Percentiles rank a stretch among this genome's conserved stretches.
These are phyloP conservation scores for Lactarius evosmus DNA, from an alignment of 768 basidiomycete species.

Conservation along the genomic window DNA sequence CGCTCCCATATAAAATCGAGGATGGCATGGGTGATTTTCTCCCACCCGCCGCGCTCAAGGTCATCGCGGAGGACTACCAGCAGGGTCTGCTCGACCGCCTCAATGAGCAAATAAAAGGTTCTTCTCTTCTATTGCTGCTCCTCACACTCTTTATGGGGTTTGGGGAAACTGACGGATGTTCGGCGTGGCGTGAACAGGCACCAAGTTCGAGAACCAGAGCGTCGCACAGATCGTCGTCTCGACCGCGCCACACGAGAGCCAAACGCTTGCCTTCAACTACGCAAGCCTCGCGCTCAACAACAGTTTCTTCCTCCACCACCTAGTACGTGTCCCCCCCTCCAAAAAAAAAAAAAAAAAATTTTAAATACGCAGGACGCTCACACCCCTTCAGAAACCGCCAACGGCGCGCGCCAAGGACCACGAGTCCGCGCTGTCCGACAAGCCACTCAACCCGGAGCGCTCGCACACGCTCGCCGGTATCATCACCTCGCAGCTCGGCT, in stretches of 20 bases:
- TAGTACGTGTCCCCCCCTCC: constrained; percentile 53
- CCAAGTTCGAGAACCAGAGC: constrained; percentile 50
- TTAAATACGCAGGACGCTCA: no score
- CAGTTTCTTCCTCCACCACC: constrained; percentile 83
- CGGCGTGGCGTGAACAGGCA: constrained; percentile 42
- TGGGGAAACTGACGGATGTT: constrained; percentile 4
- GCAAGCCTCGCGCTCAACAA: constrained; percentile 93
- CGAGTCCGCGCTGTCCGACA: constrained; percentile 37
- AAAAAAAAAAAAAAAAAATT: no score
- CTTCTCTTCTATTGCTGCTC: constrained; percentile 14
- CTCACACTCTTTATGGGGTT: neutral
- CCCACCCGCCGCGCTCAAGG: constrained; percentile 65
- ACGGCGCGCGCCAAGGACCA: constrained; percentile 32
- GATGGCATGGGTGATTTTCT: constrained; percentile 78
- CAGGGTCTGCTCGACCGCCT: constrained; percentile 75
- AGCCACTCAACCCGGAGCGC: constrained; percentile 19
- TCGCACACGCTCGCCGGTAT: constrained; percentile 38
- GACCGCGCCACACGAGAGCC: constrained; percentile 54
- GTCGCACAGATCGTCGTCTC: constrained; percentile 72
- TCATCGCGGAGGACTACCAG: constrained; percentile 80
- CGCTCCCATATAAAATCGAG: constrained; percentile 63
- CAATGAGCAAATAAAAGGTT: constrained; percentile 73
- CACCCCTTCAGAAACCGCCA: constrained; percentile 36
- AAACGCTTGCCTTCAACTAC: constrained; percentile 81
- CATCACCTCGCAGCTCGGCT: constrained; percentile 56